Evolutionary conservation across 306 rosid genomes (phyloP).

Genomic region (Casuarina glauca): DNA sequence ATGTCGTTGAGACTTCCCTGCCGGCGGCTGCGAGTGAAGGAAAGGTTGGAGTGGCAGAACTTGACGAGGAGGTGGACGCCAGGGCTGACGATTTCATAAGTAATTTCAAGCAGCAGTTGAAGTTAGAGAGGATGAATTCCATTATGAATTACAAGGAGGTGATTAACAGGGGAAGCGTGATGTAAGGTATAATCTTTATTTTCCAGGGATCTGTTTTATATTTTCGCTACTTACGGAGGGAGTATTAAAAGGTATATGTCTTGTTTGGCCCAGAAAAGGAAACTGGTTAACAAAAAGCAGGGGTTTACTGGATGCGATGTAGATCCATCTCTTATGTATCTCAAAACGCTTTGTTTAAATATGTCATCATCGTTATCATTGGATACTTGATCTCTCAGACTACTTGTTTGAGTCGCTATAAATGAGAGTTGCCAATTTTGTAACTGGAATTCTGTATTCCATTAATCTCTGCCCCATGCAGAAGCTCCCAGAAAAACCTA

Average conservation of each 20-base stretch:
- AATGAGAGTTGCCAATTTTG: not conserved
- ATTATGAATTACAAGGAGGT: conserved; percentile 59
- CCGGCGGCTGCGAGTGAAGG: conserved; percentile 67
- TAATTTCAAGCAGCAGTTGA: conserved; percentile 74
- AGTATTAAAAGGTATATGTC: not conserved
- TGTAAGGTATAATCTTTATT: conserved; percentile 9
- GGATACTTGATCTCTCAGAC: not conserved
- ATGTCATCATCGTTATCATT: not conserved
- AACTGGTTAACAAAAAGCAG: not conserved
- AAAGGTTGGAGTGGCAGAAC: conserved; percentile 27
- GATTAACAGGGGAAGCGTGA: conserved; percentile 40
- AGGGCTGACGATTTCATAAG: conserved; percentile 87
- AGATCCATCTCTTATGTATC: conserved; percentile 3
- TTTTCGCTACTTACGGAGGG: conserved; percentile 29
- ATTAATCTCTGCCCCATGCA: not conserved
- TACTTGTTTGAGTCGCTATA: not conserved
- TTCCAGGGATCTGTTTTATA: not conserved
- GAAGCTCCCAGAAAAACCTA: not conserved
- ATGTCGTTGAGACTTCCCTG: conserved; percentile 59
- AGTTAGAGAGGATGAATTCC: conserved; percentile 80
- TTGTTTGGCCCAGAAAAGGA: not conserved
- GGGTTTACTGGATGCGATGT: conserved; percentile 3
- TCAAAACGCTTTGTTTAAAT: conserved; percentile 10
- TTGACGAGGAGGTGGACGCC: conserved; percentile 67
- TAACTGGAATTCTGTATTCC: not conserved